Evolutionary conservation across 1,284 basidiomycete genomes (phyloP).

Genomic region (Fomitopsis schrenkii): DNA sequence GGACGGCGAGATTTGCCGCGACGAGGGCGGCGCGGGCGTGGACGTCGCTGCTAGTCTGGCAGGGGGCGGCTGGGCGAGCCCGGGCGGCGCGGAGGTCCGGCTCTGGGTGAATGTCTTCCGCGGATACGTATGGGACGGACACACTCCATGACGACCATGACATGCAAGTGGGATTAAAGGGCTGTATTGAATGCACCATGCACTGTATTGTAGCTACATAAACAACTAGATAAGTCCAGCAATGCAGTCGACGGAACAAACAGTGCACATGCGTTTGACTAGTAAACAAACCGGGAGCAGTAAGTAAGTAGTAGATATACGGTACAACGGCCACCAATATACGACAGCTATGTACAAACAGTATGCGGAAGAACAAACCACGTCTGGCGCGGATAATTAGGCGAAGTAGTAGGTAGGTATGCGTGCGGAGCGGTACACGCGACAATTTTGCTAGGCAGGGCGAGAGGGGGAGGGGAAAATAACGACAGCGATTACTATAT

Average conservation of each 20-base stretch:
- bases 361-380: neutral
- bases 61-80: constrained; percentile 28
- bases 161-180: neutral
- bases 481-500: constrained; percentile 7
- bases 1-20: constrained; percentile 66
- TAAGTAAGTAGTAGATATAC: constrained; percentile 6
- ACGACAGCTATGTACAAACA: constrained; percentile 6
- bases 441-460: constrained; percentile 1
- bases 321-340: constrained; percentile 6
- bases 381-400: constrained; percentile 20
- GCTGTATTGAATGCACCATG: neutral
- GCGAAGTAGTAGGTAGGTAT: constrained; percentile 1
- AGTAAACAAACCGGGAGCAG: neutral
- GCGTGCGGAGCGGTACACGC: neutral
- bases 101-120: constrained; percentile 71
- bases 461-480: neutral
- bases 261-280: constrained; percentile 1
- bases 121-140: constrained; percentile 67
- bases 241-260: neutral
- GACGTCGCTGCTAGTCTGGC: constrained; percentile 19
- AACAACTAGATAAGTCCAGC: neutral
- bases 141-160: constrained; percentile 15
- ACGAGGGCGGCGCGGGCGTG: constrained; percentile 54
- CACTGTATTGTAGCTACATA: constrained; percentile 4
- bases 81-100: constrained; percentile 47